These are phyloP conservation scores for Diplosphaera chodatii DNA, from an alignment of 139 green algal genomes.

Conservation along the genomic window DNA sequence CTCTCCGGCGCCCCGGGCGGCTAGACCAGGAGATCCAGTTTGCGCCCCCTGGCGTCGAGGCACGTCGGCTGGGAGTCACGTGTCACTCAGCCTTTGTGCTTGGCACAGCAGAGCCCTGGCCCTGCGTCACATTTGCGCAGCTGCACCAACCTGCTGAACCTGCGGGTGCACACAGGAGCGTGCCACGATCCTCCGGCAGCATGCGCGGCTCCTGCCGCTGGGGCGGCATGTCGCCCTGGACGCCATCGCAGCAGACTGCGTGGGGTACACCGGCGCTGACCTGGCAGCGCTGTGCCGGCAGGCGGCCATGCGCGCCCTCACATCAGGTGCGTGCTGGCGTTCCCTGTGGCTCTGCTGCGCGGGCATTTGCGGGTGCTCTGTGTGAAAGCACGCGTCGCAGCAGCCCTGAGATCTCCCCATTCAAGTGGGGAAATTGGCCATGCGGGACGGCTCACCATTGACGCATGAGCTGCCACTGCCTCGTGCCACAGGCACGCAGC, in stretches of 20 bases:
- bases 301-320: slow-evolving; percentile 65
- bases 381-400: no score
- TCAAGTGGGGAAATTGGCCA: no score
- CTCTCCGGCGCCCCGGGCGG: slow-evolving; percentile 76
- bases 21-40: slow-evolving; percentile 78
- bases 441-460: no score
- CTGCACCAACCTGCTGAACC: no score
- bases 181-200: slow-evolving; percentile 39
- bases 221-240: slow-evolving; percentile 54
- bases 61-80: neutral
- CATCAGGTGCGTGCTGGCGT: slow-evolving; percentile 3
- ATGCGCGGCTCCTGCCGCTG: slow-evolving; percentile 48
- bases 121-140: no score
- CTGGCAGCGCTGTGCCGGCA: slow-evolving; percentile 68
- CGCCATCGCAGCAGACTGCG: slow-evolving; percentile 44
- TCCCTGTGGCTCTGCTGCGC: neutral
- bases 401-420: no score
- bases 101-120: no score
- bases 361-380: no score
- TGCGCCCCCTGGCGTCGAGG: neutral
- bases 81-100: no score
- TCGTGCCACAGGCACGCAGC: neutral
- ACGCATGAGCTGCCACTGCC: neutral
- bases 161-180: slow-evolving; percentile 7
- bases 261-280: slow-evolving; percentile 84